A percentile compares a stretch with the other conserved stretches of the same genome.
phyloP scores from a whole-genome alignment of 257 asterid species.

The Salvia miltiorrhiza region DNA sequence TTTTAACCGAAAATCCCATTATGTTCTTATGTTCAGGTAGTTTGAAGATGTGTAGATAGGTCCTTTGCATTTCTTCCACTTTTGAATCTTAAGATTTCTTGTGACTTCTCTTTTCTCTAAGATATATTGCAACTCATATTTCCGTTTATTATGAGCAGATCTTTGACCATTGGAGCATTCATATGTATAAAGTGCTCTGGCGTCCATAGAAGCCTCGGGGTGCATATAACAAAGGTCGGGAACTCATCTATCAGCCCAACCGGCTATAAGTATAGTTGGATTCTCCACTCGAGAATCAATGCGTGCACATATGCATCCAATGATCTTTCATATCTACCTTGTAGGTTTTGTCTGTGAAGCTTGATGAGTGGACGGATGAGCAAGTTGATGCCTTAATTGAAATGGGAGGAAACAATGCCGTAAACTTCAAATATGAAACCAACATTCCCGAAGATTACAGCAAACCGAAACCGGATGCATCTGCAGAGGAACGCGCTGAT shows the following conservation, averaged over 20 bases:
- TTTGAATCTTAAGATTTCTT: too few species aligned
- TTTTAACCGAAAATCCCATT: neutral
- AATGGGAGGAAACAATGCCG: constrained; percentile 74
- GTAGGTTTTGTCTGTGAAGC: constrained; percentile 77
- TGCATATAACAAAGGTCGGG: constrained; percentile 78
- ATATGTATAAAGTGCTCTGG: constrained; percentile 95
- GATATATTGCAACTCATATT: constrained; percentile 10
- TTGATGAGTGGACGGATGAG: constrained; percentile 91
- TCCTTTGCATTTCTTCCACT: too few species aligned
- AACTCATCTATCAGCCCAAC: neutral
- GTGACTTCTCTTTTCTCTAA: too few species aligned
- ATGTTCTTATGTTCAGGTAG: neutral
- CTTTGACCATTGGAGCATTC: constrained; percentile 68
- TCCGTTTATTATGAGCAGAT: constrained; percentile 46
- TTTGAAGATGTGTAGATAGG: neutral
- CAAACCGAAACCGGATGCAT: constrained; percentile 68
- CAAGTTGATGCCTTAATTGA: constrained; percentile 70
- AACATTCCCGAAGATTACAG: constrained; percentile 48
- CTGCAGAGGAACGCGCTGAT: constrained; percentile 75
- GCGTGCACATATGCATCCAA: neutral
- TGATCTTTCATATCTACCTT: constrained; percentile 5
- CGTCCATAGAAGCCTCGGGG: constrained; percentile 94
- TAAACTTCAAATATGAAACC: constrained; percentile 76
- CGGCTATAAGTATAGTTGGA: neutral
- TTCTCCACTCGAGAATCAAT: neutral